Evolutionary conservation across 2,329 filamentous ascomycete species (phyloP).

Genomic region (Penicillium sp.): DNA sequence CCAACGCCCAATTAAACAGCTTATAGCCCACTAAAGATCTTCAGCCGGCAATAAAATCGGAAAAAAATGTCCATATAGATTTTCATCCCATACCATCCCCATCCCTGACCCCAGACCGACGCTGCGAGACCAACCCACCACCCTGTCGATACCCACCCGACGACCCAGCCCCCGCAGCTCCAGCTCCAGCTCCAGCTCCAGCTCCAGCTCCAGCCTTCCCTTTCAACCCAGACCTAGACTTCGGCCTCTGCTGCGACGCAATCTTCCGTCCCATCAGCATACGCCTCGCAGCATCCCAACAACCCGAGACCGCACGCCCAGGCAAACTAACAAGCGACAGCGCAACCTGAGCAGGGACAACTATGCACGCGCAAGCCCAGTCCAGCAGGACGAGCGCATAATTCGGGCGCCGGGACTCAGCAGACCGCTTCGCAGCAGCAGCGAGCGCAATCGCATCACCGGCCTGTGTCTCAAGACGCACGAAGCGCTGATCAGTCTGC

Average conservation of each 20-base stretch:
- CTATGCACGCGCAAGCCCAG: slow-evolving; percentile 34
- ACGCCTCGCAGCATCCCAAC: slow-evolving; percentile 12
- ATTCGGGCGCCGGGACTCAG: slow-evolving; percentile 18
- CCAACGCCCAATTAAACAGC: not conserved
- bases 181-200: not conserved
- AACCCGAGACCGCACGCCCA: slow-evolving; percentile 21
- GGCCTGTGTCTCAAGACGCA: slow-evolving; percentile 66
- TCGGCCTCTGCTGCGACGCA: not conserved
- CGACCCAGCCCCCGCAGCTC: not conserved
- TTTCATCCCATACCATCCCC: not conserved
- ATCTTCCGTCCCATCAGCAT: slow-evolving; percentile 3
- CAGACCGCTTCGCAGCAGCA: slow-evolving; percentile 58
- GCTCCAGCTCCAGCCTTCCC: slow-evolving; percentile 19
- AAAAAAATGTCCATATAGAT: not conserved
- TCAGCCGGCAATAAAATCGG: not conserved
- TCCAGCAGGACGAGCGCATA: slow-evolving; percentile 34
- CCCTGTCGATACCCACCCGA: not conserved
- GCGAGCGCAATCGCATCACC: slow-evolving; percentile 79
- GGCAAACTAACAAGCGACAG: slow-evolving; percentile 34
- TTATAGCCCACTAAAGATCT: not conserved
- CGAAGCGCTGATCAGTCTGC: slow-evolving; percentile 72
- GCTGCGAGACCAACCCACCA: not conserved
- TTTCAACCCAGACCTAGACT: slow-evolving; percentile 15
- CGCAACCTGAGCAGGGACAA: slow-evolving; percentile 36
- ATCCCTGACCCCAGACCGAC: not conserved